Conservation (phyloP, 2,329 filamentous ascomycete species). For the Pestalotiopsis sp. region DNA sequence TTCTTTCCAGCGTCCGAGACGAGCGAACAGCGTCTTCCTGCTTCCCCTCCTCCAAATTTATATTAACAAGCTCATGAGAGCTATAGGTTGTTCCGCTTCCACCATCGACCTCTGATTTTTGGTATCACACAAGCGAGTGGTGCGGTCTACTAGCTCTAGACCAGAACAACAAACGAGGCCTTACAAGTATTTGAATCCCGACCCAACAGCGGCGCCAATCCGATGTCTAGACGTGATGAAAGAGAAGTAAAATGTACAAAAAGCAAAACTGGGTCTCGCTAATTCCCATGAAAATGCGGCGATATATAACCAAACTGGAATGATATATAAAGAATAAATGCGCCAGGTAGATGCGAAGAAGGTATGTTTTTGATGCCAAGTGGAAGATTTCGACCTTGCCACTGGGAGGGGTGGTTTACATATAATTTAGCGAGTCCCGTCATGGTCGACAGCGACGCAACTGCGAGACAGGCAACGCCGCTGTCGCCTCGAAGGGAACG, state of each 20-base stretch:
- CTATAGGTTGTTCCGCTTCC: not conserved
- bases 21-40: not conserved
- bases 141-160: constrained; percentile 1
- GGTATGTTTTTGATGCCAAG: not conserved
- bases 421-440: not conserved
- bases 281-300: not conserved
- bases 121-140: constrained; percentile 7
- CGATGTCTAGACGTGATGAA: not conserved
- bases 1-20: not conserved
- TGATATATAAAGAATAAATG: not conserved
- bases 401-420: not conserved
- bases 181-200: not conserved
- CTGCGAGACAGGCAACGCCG: not conserved
- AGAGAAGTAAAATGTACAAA: constrained; percentile 4
- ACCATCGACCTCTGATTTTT: not conserved
- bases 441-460: not conserved
- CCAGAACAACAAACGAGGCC: not conserved
- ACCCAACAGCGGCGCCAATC: constrained; percentile 5
- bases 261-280: constrained; percentile 2
- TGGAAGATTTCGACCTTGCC: not conserved
- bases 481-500: not conserved
- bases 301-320: not conserved
- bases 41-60: not conserved
- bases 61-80: constrained; percentile 3
- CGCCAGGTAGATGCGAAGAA: constrained; percentile 8